Evolutionary conservation across 441 rosid genomes (phyloP), one percentile per base, ranked within the genome.

Genomic region (Mallotus repandus): DNA sequence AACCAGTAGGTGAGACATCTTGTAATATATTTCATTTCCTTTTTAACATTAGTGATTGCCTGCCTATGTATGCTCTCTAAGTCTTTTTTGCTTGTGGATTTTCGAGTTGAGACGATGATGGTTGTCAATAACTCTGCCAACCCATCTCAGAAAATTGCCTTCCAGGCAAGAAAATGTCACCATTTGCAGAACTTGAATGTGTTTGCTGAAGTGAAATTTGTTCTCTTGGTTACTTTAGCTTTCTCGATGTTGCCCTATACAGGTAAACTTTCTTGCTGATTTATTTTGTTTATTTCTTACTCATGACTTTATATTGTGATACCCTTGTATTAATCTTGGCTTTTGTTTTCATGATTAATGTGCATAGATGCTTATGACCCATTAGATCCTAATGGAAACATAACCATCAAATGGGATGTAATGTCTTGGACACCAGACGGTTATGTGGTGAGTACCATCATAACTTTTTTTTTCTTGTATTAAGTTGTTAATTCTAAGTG

Each of bases 401-500:
- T 89, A 74, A 89, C 94, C 19, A 81, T 89, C 78, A 89, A 86
- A 84, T 89, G 94, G 94, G 91, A 89, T 64, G 74, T 89, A 29
- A 79, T 89, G 87, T 89, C 94, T 68, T 89, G 94, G 91, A 87
- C 94, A 3, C 68, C 90, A 46, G 94, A 89, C 71, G 94, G 94
- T 35, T 89, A 86, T 73, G 91, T 87, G 77, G 94, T 87, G 57
- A 76, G 87, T 76, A 68, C 61, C 15, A 13, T 75, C 46, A 16
- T 32, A 22, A 49, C 32, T 29, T 29, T 29, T 12, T 1, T 13
- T 55, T 32, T 45, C 21, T 7, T 68, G 32, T 12, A 45, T 50
- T 32, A 5, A 25, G 18, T 58, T 18, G 5, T 68, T 25, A 38
- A 13, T 46, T 45, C 68, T 38, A 12, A 41, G n/a, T 21, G 16